These are phyloP conservation scores for Vigna reflexopilosa DNA, from an alignment of 306 rosid species.

Conservation along the genomic window DNA sequence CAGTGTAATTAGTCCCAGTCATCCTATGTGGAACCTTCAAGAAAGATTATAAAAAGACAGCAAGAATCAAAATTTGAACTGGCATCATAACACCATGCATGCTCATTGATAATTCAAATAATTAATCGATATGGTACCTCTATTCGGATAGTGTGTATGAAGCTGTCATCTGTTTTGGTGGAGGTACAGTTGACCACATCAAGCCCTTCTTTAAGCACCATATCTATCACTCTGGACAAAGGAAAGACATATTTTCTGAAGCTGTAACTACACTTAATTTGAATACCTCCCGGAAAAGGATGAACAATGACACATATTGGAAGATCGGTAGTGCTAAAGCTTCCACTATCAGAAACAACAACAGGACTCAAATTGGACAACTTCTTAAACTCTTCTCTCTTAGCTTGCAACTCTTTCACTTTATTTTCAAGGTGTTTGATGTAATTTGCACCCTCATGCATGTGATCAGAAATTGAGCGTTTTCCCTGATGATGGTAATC, in stretches of 20 bases:
- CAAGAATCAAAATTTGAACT: constrained; percentile 6
- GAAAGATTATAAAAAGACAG: not conserved
- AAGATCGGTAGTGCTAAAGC: not conserved
- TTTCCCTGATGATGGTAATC: constrained; percentile 57
- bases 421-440: constrained; percentile 52
- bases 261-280: constrained; percentile 50
- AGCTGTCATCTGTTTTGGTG: constrained; percentile 46
- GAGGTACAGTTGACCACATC: constrained; percentile 50
- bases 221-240: constrained; percentile 49
- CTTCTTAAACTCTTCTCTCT: constrained; percentile 52
- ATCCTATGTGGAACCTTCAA: constrained; percentile 48
- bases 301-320: constrained; percentile 40
- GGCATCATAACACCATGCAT: not conserved
- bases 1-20: constrained; percentile 37
- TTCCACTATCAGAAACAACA: constrained; percentile 40
- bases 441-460: constrained; percentile 63
- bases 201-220: constrained; percentile 54
- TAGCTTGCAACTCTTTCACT: constrained; percentile 46
- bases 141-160: constrained; percentile 49
- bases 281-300: constrained; percentile 51
- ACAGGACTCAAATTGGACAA: constrained; percentile 27
- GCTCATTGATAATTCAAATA: not conserved
- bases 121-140: constrained; percentile 52
- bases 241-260: constrained; percentile 38
- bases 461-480: constrained; percentile 62